Evolutionary conservation across 2,329 filamentous ascomycete genomes (phyloP), one percentile per base, ranked within the genome.

Genomic region (Calonectria pauciramosa): DNA sequence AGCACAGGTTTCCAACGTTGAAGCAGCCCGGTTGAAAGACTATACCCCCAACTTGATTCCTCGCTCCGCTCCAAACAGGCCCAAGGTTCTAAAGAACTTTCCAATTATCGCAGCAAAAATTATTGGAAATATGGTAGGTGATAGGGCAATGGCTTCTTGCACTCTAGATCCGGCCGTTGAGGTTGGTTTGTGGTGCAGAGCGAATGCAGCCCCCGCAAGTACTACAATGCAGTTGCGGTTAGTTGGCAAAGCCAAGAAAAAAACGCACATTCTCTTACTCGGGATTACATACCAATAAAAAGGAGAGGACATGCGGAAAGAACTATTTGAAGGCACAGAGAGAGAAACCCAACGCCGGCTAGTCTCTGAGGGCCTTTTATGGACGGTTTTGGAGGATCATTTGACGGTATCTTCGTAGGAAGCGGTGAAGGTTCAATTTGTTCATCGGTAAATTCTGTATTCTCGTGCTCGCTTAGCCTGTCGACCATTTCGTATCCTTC

Each of bases 81-180:
- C 68, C 41, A 70, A 36, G 8, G 26, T 23, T 38, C 56, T 36
- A n/a, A 70, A 70, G 30, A 70, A 52, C 32, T 51, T 64, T 26
- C 68, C 68, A 52, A 70, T 18, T 10, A 70, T 70, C 0, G 68
- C 68, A 20, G 68, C 54, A 49, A 70, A 70, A n/a, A 70, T 47
- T 20, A 70, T 70, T 3, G 68, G 68, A 41, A 70, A 70, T 23
- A 70, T 30, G 11, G 68, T 51, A 14, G 68, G 68, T 23, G 68
- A 52, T 9, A 70, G n/a, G 1, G 56, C 34, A 38, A 70, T 70
- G n/a, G 56, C 56, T 6, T 28, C 16, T 64, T 70, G 32, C 26
- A 49, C 32, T 6, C 10, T 44, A 2, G 26, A 28, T 2, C 64
- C 64, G 18, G 41, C 51, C 34, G 26, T 10, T 3, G 64, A 66